Evolutionary conservation across 352 stramenopile genomes (phyloP), one percentile per base, ranked within the genome.

Genomic region (Globisporangium irregulare): DNA sequence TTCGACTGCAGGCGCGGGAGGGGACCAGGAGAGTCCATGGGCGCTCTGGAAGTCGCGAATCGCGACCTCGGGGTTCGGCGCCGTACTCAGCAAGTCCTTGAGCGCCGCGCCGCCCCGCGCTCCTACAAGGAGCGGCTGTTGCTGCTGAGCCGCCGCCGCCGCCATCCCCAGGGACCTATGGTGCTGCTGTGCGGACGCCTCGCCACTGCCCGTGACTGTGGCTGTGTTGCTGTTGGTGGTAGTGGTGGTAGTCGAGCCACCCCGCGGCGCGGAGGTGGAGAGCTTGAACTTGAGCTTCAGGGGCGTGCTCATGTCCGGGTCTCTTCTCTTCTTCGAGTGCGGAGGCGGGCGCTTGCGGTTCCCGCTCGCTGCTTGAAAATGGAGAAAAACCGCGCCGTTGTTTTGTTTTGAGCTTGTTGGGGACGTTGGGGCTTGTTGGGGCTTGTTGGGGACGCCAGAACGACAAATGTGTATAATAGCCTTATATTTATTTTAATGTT

Each of bases 81-180:
- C 88, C 7, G 86, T 96, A 55, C 83, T 92, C 46, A 96, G 75
- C 36, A 96, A 70, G 53, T 93, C 88, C 65, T 94, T 93, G 22
- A 96, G 75, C 55, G 83, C 81, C n/a, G 75, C 80, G 59, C 84
- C 88, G 38, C 88, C 88, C 32, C 78, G 81, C 8, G 84, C 86
- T 32, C 88, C 88, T 24, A 95, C 88, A 38, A 89, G 77, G 59
- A 89, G 71, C 66, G 82, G 78, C 68, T 20, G 15, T 20, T 50
- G 79, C 70, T 84, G 79, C 25, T 73, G 53, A 56, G 24, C 25
- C 53, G 51, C 3, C 10, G 24, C 25, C 53, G 51, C 3, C 10
- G 59, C 2, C 24, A 59, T 24, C 9, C 24, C n/a, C 69, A 61
- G 62, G 82, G 62, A 41, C 56, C 53, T 65, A 50, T 27, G 29